Evolutionary conservation across 2,329 filamentous ascomycete genomes (phyloP), one percentile per base, ranked within the genome.

Genomic region (Pyrenophora graminea): DNA sequence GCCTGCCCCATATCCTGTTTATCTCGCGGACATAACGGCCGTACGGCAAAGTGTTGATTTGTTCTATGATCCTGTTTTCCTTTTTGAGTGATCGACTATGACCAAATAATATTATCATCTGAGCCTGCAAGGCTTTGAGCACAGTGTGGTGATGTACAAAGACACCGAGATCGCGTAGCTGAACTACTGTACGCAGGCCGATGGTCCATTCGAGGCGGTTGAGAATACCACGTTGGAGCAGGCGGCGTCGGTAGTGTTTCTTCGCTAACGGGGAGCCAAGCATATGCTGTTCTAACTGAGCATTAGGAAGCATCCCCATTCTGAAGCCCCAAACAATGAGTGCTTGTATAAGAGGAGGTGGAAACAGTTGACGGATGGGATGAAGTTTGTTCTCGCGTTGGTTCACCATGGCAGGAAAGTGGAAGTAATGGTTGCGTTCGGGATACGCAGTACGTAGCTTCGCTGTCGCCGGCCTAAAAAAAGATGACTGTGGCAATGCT

Each of bases 281-380:
- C 36, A 67, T 43, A 7, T 56, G 64, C 39, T 69, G 66, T 39
- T 71, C 69, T 1, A 58, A 44, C 2, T 53, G 46, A 2, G 63
- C 59, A 15, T 64, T 63, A 21, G 58, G 53, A 2, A 69, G 57
- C 19, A 71, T 51, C 4, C 62, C 66, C 13, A 65, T 59, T 19
- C 60, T 60, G 43, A 74, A 68, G 6, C 70, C 70, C 71, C 71
- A 74, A 2, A 64, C 51, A 25, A 74, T 55, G 30, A 74, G 55
- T 3, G 47, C 70, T 45, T 69, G 66, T 15, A 66, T 58, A 23
- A 70, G 62, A 0, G 55, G 47, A 1, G 53, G 49, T 0, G 57
- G 53, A 25, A 72, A 69, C 1, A 74, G 51, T 19, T 52, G 42
- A 6, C 64, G 60, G 18, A 73, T 44, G 7, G 71, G 69, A 39